A percentile compares a stretch with the other conserved stretches of the same genome.
Conservation (phyloP, 176 grass and related monocot genomes). For the Oryza australiensis region DNA sequence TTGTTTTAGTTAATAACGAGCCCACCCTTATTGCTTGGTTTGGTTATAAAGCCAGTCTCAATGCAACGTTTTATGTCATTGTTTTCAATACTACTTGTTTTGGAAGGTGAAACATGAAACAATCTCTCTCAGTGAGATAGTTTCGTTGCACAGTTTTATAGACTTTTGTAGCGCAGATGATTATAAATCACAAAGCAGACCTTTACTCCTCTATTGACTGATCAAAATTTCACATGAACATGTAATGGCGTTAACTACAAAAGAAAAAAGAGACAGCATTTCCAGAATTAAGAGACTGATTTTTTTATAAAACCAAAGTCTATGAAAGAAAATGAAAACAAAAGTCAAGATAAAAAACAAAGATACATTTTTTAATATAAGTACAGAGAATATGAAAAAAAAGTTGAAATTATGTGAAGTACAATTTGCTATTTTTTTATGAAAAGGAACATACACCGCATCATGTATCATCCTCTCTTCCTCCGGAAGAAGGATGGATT, state of each 20-base stretch:
- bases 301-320: background rate
- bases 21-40: no score
- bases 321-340: constrained; percentile 13
- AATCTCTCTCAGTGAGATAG: no score
- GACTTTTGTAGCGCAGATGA: constrained; percentile 13
- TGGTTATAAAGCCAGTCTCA: no score
- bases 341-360: background rate
- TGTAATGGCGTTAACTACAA: background rate
- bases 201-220: background rate
- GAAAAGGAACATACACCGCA: constrained; percentile 53
- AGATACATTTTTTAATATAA: background rate
- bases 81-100: no score
- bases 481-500: constrained; percentile 69
- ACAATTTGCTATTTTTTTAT: constrained; percentile 24
- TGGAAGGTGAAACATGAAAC: no score
- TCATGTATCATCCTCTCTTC: constrained; percentile 78
- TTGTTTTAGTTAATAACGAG: no score
- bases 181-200: background rate
- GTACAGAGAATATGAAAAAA: constrained; percentile 2
- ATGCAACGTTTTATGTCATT: no score
- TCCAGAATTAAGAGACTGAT: background rate
- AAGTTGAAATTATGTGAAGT: constrained; percentile 8
- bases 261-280: background rate
- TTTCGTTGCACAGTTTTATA: no score
- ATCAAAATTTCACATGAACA: constrained; percentile 23